Base-by-base conservation (phyloP, 495 filamentous ascomycete genomes). In the Pyrenula massariospora region DNA sequence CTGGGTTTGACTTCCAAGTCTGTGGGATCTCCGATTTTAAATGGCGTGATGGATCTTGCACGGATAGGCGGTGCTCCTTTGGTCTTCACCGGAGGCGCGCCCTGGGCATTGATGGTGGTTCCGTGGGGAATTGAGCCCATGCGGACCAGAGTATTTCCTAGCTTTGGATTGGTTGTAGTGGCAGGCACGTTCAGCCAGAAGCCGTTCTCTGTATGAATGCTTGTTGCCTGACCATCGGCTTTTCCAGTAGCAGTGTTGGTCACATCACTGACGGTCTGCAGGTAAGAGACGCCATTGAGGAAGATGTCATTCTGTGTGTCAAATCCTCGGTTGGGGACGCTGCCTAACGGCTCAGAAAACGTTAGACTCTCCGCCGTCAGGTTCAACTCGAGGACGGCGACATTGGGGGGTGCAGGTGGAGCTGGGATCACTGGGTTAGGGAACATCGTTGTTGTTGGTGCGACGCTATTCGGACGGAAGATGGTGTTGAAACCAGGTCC, bases 91-190 rank as follows among this genome's bases (percentile, higher is more conserved):
- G n/a, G n/a, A n/a, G n/a, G n/a, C n/a, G n/a, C n/a, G n/a, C n/a
- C n/a, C n/a, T n/a, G n/a, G n/a, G n/a, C n/a, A n/a, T n/a, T n/a
- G n/a, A n/a, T n/a, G n/a, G n/a, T n/a, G n/a, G n/a, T n/a, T n/a
- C n/a, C n/a, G n/a, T n/a, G n/a, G n/a, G n/a, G n/a, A n/a, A 1
- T 49, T 25, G 58, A 67, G 2, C 55, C 67, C 67, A 70, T 68
- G 20, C 66, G 65, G 21, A 57, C 53, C 1, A 65, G 25, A 0
- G 52, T 53, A 12, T 58, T 56, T 12, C 24, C 58, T 1, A 54
- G 49, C 23, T 57, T 52, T 3, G 60, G 55, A 47, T 63, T 52
- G 53, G 49, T 24, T 11, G 2, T 60, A 21, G 61, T 56, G 22
- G 49, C 53, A 11, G 63, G 63, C 21, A 65, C 55, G 24, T 63